Base-by-base conservation (phyloP, 371 early-diverging fungal species). In the Syncephalastrum monosporum region DNA sequence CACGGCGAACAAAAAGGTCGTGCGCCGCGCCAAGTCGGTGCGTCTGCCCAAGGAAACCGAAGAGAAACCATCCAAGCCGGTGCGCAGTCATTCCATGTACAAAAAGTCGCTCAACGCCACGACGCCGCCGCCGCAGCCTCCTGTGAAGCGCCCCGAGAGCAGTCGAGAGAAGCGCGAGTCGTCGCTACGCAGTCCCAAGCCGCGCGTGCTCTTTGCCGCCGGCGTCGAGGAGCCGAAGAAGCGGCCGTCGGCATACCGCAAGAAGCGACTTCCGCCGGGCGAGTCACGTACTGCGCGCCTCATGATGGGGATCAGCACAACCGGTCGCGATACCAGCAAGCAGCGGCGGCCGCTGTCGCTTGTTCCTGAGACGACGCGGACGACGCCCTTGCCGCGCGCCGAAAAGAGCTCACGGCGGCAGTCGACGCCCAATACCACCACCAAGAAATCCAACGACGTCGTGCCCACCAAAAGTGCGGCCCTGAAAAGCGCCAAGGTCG, bases 261-360 rank as follows among this genome's bases (percentile, higher is more conserved):
- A 64, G 23, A 76, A 73, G 42, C 57, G 65, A 7, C 48, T 65
- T 21, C 69, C 71, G n/a, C 60, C 66, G 7, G 68, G 71, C 16
- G 73, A 76, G 33, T 63, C 64, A 23, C 67, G 77, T 6, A 76
- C 77, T 10, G 71, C 71, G 15, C 63, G 77, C 43, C 53, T 76
- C 23, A 73, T 69, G 69, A 67, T 73, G 71, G 77, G 77, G 0
- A 61, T 76, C 7, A 76, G 77, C 27, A 69, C 77, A 6, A 64
- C 56, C 44, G 68, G 67, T 0, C 60, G 70, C 43, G 53, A 42
- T 53, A 59, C 52, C 66, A 61, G 41, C 53, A 56, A 46, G 54
- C 42, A 53, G 38, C 44, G 19, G 47, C 42, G 43, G 54, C 23
- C 13, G 17, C 38, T 44, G 42, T 19, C 10, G 21, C 38, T 51